These are phyloP conservation scores for Pichia sp. DNA, from an alignment of 1,139 yeast genomes.

Conservation along the genomic window DNA sequence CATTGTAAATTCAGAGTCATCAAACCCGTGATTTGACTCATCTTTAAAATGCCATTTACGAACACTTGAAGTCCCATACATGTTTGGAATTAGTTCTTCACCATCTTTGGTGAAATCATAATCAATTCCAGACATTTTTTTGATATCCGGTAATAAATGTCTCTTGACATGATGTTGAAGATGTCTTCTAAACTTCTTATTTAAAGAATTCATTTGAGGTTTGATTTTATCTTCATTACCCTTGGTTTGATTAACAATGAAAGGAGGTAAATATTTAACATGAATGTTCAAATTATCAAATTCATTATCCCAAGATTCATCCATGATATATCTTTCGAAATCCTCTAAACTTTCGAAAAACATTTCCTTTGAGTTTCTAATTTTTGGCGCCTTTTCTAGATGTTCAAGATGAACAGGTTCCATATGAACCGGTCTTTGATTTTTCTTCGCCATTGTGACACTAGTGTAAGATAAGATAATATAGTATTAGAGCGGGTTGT, in stretches of 20 bases:
- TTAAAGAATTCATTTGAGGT: slow-evolving; percentile 65
- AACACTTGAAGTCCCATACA: slow-evolving; percentile 25
- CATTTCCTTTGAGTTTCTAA: slow-evolving; percentile 29
- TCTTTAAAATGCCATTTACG: slow-evolving; percentile 45
- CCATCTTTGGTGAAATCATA: slow-evolving; percentile 27
- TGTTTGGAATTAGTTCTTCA: slow-evolving; percentile 33
- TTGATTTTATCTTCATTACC: slow-evolving; percentile 67
- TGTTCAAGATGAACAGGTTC: slow-evolving; percentile 29
- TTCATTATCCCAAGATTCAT: slow-evolving; percentile 73
- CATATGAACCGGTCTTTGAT: slow-evolving; percentile 17
- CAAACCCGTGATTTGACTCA: slow-evolving; percentile 47
- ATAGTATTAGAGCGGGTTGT: neutral
- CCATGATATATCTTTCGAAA: slow-evolving; percentile 59
- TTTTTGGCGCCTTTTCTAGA: slow-evolving; percentile 23
- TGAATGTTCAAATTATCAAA: slow-evolving; percentile 64
- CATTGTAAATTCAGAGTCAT: slow-evolving; percentile 36
- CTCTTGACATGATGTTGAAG: slow-evolving; percentile 70
- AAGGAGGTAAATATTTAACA: slow-evolving; percentile 65
- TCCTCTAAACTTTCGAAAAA: slow-evolving; percentile 56
- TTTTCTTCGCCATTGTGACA: slow-evolving; percentile 24
- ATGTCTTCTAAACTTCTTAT: slow-evolving; percentile 66
- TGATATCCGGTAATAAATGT: slow-evolving; percentile 63
- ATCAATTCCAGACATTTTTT: slow-evolving; percentile 47
- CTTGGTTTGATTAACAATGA: slow-evolving; percentile 59
- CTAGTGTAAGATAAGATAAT: neutral